These are phyloP conservation scores for Boletus hoseneyae DNA, from an alignment of 1,284 basidiomycete species.

Conservation along the genomic window DNA sequence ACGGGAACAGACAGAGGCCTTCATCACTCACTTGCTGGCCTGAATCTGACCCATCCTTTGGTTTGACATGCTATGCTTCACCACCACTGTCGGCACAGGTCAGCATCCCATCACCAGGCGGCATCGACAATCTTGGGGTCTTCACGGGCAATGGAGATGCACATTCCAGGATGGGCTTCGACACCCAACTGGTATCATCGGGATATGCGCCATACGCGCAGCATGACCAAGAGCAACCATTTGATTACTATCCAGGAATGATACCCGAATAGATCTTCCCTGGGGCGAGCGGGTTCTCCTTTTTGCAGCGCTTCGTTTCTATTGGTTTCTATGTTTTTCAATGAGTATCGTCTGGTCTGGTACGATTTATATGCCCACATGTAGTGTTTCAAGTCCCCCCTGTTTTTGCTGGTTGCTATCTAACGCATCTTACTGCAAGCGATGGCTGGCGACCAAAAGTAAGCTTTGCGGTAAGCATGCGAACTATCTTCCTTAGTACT, in stretches of 20 bases:
- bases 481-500: slow-evolving; percentile 3
- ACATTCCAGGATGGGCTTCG: slow-evolving; percentile 25
- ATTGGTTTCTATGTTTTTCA: slow-evolving; percentile 5
- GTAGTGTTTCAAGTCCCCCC: background rate
- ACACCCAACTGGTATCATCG: slow-evolving; percentile 21
- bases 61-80: slow-evolving; percentile 31
- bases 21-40: slow-evolving; percentile 31
- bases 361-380: slow-evolving; percentile 20
- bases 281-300: background rate
- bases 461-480: slow-evolving; percentile 8
- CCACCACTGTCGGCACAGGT: slow-evolving; percentile 25
- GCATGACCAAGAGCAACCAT: slow-evolving; percentile 33
- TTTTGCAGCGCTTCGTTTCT: background rate
- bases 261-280: slow-evolving; percentile 24
- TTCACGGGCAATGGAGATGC: slow-evolving; percentile 18
- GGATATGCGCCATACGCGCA: slow-evolving; percentile 29
- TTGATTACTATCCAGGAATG: slow-evolving; percentile 43
- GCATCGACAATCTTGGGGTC: slow-evolving; percentile 26
- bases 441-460: slow-evolving; percentile 2
- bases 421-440: slow-evolving; percentile 2
- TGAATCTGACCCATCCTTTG: slow-evolving; percentile 22
- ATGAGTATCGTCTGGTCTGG: slow-evolving; percentile 16
- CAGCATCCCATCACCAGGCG: slow-evolving; percentile 16
- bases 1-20: slow-evolving; percentile 28
- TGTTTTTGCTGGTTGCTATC: slow-evolving; percentile 5